phyloP scores from a whole-genome alignment of 768 basidiomycete genomes.

The Collybia sordida region DNA sequence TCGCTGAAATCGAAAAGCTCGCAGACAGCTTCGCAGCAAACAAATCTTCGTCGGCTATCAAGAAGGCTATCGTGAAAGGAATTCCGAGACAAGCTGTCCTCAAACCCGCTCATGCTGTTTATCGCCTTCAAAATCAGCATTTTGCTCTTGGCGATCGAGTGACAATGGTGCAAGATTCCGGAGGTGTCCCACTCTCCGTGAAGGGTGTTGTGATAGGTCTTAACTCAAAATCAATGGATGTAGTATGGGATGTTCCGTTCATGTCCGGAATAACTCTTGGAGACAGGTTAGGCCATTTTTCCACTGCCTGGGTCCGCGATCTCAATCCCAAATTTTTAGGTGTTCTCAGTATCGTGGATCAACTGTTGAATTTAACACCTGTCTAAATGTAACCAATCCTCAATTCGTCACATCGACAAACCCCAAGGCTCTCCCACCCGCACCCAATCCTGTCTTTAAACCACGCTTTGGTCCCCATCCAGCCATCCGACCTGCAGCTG shows the following conservation, averaged over 20 bases:
- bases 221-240: constrained; percentile 85
- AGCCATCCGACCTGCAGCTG: constrained; percentile 50
- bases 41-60: constrained; percentile 65
- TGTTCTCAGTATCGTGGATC: constrained; percentile 93
- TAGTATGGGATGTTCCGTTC: constrained; percentile 95
- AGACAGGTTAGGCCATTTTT: constrained; percentile 55
- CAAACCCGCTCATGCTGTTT: constrained; percentile 88
- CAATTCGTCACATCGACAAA: constrained; percentile 83
- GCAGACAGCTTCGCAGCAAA: constrained; percentile 66
- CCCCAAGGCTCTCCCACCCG: constrained; percentile 52
- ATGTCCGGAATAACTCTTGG: constrained; percentile 88
- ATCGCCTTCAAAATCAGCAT: constrained; percentile 84
- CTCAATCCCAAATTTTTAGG: constrained; percentile 34
- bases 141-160: constrained; percentile 93
- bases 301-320: too few species aligned
- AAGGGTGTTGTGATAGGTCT: constrained; percentile 95
- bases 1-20: constrained; percentile 73
- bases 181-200: constrained; percentile 84
- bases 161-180: constrained; percentile 94
- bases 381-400: constrained; percentile 83
- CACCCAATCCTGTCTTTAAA: constrained; percentile 55
- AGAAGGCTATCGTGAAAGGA: constrained; percentile 90
- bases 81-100: constrained; percentile 92
- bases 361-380: constrained; percentile 82
- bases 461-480: constrained; percentile 71